Conservation (phyloP, 1,284 basidiomycete species). For the Golubevia sp. region DNA sequence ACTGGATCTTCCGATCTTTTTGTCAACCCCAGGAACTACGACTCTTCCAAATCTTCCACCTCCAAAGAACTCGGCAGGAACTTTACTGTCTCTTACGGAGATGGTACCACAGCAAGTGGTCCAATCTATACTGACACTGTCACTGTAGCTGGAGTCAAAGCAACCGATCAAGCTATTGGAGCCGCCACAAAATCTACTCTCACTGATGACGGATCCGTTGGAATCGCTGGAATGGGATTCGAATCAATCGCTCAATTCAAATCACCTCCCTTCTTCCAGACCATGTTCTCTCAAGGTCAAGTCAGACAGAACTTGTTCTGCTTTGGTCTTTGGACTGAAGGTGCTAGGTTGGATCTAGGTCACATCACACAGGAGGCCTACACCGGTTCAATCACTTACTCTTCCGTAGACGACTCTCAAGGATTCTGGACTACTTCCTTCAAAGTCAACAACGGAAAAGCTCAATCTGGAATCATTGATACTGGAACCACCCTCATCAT, state of each 20-base stretch:
- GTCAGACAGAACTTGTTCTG: slow-evolving; percentile 1
- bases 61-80: slow-evolving; percentile 7
- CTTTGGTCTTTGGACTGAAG: slow-evolving; percentile 5
- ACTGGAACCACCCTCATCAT: slow-evolving; percentile 7
- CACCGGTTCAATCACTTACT: slow-evolving; percentile 3
- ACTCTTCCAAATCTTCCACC: slow-evolving; percentile 3
- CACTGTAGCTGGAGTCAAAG: slow-evolving; percentile 7
- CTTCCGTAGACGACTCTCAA: slow-evolving; percentile 3
- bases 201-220: neutral
- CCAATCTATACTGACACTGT: slow-evolving; percentile 8
- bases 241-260: slow-evolving; percentile 9
- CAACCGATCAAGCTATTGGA: slow-evolving; percentile 2
- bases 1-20: neutral
- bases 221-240: slow-evolving; percentile 8
- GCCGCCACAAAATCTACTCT: slow-evolving; percentile 3
- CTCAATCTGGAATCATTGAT: slow-evolving; percentile 9
- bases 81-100: slow-evolving; percentile 11
- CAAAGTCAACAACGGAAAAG: neutral
- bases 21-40: slow-evolving; percentile 7
- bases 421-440: neutral
- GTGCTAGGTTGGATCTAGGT: slow-evolving; percentile 7
- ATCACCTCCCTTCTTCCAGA: slow-evolving; percentile 6
- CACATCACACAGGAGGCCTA: slow-evolving; percentile 2
- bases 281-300: slow-evolving; percentile 1
- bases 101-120: slow-evolving; percentile 7